These are phyloP conservation scores for Quercus phellos DNA, from an alignment of 331 rosid species.

Conservation along the genomic window DNA sequence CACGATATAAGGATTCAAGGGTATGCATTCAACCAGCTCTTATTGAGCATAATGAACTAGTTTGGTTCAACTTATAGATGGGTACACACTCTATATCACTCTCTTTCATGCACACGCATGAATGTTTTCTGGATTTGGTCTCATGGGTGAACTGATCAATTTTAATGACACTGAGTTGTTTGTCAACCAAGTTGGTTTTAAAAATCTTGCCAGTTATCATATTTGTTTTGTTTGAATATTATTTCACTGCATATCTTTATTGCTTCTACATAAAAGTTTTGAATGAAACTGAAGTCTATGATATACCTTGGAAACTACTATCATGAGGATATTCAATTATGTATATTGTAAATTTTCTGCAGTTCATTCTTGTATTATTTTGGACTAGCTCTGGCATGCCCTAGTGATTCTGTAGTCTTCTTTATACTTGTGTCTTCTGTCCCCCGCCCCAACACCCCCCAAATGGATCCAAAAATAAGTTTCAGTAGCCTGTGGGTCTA, in stretches of 20 bases:
- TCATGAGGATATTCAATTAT: background rate
- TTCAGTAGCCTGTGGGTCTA: background rate
- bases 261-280: background rate
- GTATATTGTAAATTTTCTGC: background rate
- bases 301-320: background rate
- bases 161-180: background rate
- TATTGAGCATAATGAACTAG: background rate
- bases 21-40: slow-evolving; percentile 4
- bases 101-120: background rate
- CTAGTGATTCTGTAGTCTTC: background rate
- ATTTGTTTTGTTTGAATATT: background rate
- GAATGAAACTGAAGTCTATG: too few relatives aligned
- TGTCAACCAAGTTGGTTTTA: background rate
- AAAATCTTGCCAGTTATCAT: background rate
- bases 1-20: background rate
- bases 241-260: background rate
- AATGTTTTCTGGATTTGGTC: background rate
- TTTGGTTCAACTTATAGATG: background rate
- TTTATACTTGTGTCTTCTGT: background rate
- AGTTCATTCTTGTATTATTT: background rate
- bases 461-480: background rate
- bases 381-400: background rate
- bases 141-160: background rate
- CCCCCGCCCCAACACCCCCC: background rate
- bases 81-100: background rate